Evolutionary conservation across 1,139 yeast genomes (phyloP), one percentile per base, ranked within the genome.

Genomic region (Spathaspora jeffriesii): DNA sequence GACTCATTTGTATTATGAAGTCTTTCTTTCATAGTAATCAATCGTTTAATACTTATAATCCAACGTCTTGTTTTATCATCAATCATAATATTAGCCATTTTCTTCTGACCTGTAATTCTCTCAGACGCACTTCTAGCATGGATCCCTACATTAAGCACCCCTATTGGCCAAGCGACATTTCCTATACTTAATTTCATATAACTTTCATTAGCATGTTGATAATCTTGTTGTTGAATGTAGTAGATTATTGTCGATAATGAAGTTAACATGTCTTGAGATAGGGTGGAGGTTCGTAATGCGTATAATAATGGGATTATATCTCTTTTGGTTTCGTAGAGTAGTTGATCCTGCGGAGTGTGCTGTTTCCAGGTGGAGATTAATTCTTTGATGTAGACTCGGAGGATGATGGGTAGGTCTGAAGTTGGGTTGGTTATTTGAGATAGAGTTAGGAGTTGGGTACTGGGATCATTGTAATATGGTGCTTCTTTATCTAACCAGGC

Each of bases 101-200:
- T 79, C 43, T 58, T 54, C 44, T 60, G 61, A 21, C 76, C 73
- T 2, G 73, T 62, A 38, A 72, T 72, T 49, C 67, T 71, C 62
- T 60, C 65, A 21, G 64, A 62, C 17, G 87, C 82, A 53, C 84
- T 79, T 50, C 95, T 70, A 37, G 83, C 86, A 62, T 90, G 96
- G 49, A 90, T 88, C 42, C 95, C 92, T 13, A 89, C 88, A 47
- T 82, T 81, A 11, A 83, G 73, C 10, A 90, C 88, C 32, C 97
- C 97, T 52, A 90, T 87, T 2, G 97, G 97, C 96, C 96, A 90
- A 2, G 96, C 93, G 1, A 88, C 90, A 55, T 88, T 88, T 1
- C 97, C 97, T 30, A 90, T 84, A 59, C 95, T 85, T 53, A 90
- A 68, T 53, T 85, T 80, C 75, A 88, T 71, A 61, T 90, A 90